These are phyloP conservation scores for Naematelia encephala DNA, from an alignment of 768 basidiomycete genomes.

Conservation along the genomic window DNA sequence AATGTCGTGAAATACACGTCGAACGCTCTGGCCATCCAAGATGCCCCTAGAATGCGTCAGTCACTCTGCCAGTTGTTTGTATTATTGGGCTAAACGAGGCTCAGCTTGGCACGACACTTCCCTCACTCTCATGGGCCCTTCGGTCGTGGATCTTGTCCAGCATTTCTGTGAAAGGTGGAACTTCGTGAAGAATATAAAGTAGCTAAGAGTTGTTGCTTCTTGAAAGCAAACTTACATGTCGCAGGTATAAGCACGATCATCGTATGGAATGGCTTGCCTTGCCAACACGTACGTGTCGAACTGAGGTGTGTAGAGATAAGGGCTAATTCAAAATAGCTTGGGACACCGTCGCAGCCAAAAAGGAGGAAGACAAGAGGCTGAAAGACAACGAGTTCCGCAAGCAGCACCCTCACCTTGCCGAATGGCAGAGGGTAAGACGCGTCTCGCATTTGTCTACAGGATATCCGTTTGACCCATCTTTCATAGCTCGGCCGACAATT, in stretches of 20 bases:
- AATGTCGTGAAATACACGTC: conserved; percentile 60
- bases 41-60: conserved; percentile 47
- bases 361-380: conserved; percentile 30
- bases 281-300: conserved; percentile 38
- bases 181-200: conserved; percentile 41
- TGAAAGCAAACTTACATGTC: not conserved
- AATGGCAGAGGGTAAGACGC: conserved; percentile 45
- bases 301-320: not conserved
- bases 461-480: not conserved
- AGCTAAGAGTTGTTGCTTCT: not conserved
- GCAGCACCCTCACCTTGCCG: conserved; percentile 49
- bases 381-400: conserved; percentile 39
- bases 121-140: conserved; percentile 58
- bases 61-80: not conserved
- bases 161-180: conserved; percentile 87
- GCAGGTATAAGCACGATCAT: conserved; percentile 48
- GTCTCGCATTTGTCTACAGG: not conserved
- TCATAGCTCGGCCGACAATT: conserved; percentile 40
- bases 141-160: conserved; percentile 84
- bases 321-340: conserved; percentile 31
- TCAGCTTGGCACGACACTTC: conserved; percentile 83
- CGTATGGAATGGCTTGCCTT: conserved; percentile 50
- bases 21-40: conserved; percentile 49
- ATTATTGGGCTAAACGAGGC: conserved; percentile 7
- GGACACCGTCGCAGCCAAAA: conserved; percentile 33